A percentile compares a stretch with the other conserved stretches of the same genome.
Evolutionary conservation across 2,329 filamentous ascomycete genomes (phyloP).

Genomic region (Conoideocrella luteorostrata): DNA sequence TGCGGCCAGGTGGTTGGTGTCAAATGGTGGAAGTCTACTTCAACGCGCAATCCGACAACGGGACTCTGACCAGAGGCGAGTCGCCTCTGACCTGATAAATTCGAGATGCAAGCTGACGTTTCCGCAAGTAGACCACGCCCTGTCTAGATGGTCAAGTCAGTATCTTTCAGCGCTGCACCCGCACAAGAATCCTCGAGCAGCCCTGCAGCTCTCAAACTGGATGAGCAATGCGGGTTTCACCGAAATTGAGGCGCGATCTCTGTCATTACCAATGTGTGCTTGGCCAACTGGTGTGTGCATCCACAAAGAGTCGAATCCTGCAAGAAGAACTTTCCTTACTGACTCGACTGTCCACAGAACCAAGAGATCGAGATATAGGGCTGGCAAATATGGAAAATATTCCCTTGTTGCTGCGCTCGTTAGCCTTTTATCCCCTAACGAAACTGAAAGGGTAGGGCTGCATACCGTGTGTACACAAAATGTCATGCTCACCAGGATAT

Average conservation of each 20-base stretch:
- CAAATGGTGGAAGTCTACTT: constrained; percentile 86
- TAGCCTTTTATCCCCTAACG: constrained; percentile 52
- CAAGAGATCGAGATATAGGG: constrained; percentile 47
- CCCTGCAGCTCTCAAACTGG: constrained; percentile 52
- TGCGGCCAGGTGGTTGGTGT: constrained; percentile 74
- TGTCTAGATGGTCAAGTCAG: constrained; percentile 60
- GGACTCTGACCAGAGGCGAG: constrained; percentile 60
- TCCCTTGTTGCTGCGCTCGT: constrained; percentile 45
- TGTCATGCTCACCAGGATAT: not conserved
- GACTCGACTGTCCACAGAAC: constrained; percentile 29
- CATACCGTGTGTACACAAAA: not conserved
- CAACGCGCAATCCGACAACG: constrained; percentile 80
- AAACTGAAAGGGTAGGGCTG: constrained; percentile 39
- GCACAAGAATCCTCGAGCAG: constrained; percentile 60
- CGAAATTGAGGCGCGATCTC: constrained; percentile 58
- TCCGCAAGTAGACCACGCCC: constrained; percentile 47
- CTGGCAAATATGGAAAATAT: constrained; percentile 47
- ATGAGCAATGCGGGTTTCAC: constrained; percentile 59
- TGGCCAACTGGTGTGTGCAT: constrained; percentile 56
- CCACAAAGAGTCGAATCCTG: not conserved
- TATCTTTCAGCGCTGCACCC: constrained; percentile 58
- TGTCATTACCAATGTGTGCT: constrained; percentile 61
- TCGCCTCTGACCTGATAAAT: not conserved
- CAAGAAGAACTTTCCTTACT: not conserved
- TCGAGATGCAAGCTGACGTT: constrained; percentile 6